A percentile compares a stretch with the other conserved stretches of the same genome.
phyloP scores from a whole-genome alignment of 768 basidiomycete species.

The Suillus subaureus region DNA sequence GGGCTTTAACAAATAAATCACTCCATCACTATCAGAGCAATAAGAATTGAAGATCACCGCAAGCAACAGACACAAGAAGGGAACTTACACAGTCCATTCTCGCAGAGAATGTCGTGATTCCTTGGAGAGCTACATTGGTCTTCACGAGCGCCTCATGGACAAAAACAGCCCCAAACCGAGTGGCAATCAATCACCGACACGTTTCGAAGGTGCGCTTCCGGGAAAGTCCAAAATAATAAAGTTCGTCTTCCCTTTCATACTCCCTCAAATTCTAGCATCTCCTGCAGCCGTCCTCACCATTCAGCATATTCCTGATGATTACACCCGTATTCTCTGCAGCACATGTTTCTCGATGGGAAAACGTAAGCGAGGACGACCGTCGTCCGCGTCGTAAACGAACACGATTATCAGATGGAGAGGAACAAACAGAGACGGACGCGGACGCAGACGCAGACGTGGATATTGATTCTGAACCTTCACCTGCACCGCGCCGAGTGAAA shows the following conservation, averaged over 20 bases:
- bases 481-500: slow-evolving; percentile 1
- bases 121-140: background rate
- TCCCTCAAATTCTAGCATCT: background rate
- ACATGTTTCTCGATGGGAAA: slow-evolving; percentile 30
- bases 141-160: slow-evolving; percentile 5
- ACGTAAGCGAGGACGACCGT: slow-evolving; percentile 12
- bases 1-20: background rate
- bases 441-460: background rate
- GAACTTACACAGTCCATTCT: background rate
- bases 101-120: background rate
- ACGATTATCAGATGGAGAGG: slow-evolving; percentile 6
- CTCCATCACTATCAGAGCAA: background rate
- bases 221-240: background rate
- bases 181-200: background rate
- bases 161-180: slow-evolving; percentile 3
- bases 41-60: background rate
- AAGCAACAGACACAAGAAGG: background rate
- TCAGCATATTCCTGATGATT: slow-evolving; percentile 15
- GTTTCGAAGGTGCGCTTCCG: slow-evolving; percentile 2
- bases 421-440: background rate
- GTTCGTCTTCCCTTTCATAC: background rate
- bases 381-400: slow-evolving; percentile 3
- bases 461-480: background rate
- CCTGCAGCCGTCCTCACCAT: no score
- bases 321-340: slow-evolving; percentile 35